Percentiles rank a stretch among this genome's conserved stretches.
Evolutionary conservation across 306 rosid species (phyloP).

Genomic region (Malus sylvestris): DNA sequence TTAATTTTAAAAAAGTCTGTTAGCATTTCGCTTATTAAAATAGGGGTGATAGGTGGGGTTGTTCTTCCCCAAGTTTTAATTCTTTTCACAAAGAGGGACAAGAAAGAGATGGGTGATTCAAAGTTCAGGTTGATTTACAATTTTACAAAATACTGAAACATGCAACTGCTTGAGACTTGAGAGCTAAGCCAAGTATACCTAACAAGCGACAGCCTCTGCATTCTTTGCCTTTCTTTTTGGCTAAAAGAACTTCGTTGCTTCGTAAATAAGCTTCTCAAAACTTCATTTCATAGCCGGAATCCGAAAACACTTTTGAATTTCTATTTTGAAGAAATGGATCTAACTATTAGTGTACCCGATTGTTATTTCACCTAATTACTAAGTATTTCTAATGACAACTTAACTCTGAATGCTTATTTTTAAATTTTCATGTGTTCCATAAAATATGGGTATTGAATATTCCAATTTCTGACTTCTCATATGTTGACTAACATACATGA

Average conservation of each 20-base stretch:
- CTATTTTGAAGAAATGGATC: not conserved
- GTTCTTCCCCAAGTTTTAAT: conserved; percentile 27
- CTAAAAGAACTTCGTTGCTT: not conserved
- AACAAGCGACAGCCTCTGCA: not conserved
- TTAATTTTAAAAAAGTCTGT: no score
- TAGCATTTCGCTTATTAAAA: conserved; percentile 9
- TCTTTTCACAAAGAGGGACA: not conserved
- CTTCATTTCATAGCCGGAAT: not conserved
- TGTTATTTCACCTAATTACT: not conserved
- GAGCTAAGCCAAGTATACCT: not conserved
- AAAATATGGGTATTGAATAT: no score
- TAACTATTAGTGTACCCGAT: no score
- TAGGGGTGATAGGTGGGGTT: conserved; percentile 36
- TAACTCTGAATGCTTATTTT: not conserved
- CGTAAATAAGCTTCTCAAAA: not conserved
- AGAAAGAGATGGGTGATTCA: not conserved
- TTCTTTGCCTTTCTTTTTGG: not conserved
- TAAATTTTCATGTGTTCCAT: not conserved
- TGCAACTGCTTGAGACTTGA: not conserved
- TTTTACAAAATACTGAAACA: not conserved
- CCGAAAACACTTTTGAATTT: not conserved
- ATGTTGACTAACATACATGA: no score
- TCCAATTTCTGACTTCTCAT: no score
- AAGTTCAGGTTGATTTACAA: not conserved
- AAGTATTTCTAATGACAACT: no score